Evolutionary conservation across 805 yeast genomes (phyloP).

Genomic region (Alloascoidea hylecoeti): DNA sequence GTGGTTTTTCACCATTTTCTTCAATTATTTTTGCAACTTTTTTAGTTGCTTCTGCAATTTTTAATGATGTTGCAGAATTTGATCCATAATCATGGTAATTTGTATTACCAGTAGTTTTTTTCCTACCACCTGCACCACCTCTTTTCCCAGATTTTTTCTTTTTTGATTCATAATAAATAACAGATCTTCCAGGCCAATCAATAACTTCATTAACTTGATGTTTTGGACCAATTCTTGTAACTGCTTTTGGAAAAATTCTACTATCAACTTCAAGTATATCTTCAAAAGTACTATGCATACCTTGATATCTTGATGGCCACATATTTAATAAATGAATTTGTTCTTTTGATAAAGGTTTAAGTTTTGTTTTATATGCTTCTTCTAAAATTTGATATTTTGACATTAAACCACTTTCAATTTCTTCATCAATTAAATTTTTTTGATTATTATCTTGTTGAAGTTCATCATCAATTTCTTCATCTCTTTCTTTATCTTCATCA

Average conservation of each 20-base stretch:
- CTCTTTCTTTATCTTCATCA: neutral
- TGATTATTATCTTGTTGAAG: neutral
- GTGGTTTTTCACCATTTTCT: constrained; percentile 37
- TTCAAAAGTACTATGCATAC: constrained; percentile 58
- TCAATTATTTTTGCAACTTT: constrained; percentile 12
- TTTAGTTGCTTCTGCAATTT: constrained; percentile 4
- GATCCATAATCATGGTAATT: constrained; percentile 1
- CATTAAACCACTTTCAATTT: constrained; percentile 3
- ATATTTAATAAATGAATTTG: constrained; percentile 13
- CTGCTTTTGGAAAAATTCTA: constrained; percentile 69
- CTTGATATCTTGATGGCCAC: constrained; percentile 74
- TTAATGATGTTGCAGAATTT: constrained; percentile 2
- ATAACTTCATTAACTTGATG: constrained; percentile 58
- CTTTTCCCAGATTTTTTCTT: constrained; percentile 2
- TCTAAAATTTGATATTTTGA: neutral
- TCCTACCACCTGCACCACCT: neutral
- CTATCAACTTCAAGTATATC: constrained; percentile 70
- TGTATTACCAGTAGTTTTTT: no score
- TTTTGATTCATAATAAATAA: constrained; percentile 40
- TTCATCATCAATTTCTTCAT: neutral
- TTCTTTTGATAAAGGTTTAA: constrained; percentile 11
- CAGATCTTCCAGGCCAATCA: constrained; percentile 50
- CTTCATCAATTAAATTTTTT: neutral
- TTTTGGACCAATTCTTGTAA: constrained; percentile 59
- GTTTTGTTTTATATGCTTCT: constrained; percentile 5